A percentile compares a stretch with the other conserved stretches of the same genome.
Evolutionary conservation across 2,329 filamentous ascomycete genomes (phyloP).

Genomic region (Diaporthe humulicola): DNA sequence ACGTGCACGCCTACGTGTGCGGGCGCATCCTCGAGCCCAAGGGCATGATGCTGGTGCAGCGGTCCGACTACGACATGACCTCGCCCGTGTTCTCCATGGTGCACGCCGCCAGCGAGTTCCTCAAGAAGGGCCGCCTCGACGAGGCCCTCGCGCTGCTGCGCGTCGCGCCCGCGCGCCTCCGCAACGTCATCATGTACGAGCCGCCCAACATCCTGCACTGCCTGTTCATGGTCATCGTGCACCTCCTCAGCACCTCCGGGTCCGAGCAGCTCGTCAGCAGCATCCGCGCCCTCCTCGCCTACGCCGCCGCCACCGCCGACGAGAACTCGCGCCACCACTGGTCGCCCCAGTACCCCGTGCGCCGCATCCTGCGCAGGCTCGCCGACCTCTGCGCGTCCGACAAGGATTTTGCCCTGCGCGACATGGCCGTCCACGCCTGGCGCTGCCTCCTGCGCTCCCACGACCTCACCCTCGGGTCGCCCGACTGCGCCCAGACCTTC

Average conservation of each 20-base stretch:
- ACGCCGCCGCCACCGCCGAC: conserved; percentile 30
- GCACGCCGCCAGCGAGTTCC: conserved; percentile 32
- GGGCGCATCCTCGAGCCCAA: conserved; percentile 18
- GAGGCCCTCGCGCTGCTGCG: conserved; percentile 36
- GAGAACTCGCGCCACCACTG: conserved; percentile 26
- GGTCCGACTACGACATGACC: not conserved
- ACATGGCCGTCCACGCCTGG: conserved; percentile 34
- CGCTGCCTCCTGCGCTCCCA: conserved; percentile 34
- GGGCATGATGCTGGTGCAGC: conserved; percentile 4
- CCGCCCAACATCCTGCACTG: conserved; percentile 30
- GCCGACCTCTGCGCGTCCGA: conserved; percentile 19
- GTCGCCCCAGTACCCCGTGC: conserved; percentile 35
- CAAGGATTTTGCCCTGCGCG: conserved; percentile 29
- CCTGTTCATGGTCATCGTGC: conserved; percentile 37
- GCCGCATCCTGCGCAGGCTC: conserved; percentile 33
- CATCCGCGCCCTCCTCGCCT: conserved; percentile 33
- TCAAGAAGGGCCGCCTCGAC: conserved; percentile 30
- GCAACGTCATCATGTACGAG: conserved; percentile 30
- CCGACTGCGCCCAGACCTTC: conserved; percentile 21
- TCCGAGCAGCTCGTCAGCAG: conserved; percentile 21
- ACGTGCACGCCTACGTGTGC: conserved; percentile 37
- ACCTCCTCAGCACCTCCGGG: conserved; percentile 29
- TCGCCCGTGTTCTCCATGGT: conserved; percentile 32
- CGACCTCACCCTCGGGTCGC: conserved; percentile 19
- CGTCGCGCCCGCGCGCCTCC: conserved; percentile 28